Conservation (phyloP, 345 rosid species). For the Excoecaria agallocha region DNA sequence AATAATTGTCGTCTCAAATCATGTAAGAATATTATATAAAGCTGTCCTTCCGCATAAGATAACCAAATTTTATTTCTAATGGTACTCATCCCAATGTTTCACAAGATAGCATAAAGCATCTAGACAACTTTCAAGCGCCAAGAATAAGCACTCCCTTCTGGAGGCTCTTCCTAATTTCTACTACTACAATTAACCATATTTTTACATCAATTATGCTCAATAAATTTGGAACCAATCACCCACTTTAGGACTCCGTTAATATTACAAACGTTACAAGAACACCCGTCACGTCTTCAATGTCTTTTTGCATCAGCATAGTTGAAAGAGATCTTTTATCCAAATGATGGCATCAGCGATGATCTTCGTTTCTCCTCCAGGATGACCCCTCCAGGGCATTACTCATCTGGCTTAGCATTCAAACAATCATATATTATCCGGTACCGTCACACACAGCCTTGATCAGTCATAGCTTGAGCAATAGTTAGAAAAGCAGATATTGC, state of each 20-base stretch:
- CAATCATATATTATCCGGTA: constrained; percentile 4
- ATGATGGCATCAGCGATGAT: background rate
- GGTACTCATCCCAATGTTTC: constrained; percentile 1
- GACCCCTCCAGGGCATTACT: background rate
- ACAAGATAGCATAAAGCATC: constrained; percentile 14
- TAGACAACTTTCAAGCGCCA: background rate
- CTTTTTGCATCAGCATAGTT: constrained; percentile 1
- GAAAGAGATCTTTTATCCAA: background rate
- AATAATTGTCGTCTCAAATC: no score
- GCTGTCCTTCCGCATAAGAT: background rate
- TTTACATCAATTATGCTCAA: constrained; percentile 11
- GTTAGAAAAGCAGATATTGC: constrained; percentile 85
- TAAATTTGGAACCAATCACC: constrained; percentile 5
- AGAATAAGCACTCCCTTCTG: constrained; percentile 16
- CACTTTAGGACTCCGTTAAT: constrained; percentile 5
- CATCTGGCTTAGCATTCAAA: constrained; percentile 2
- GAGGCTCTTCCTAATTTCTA: constrained; percentile 20
- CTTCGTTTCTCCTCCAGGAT: background rate
- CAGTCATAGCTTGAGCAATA: constrained; percentile 96
- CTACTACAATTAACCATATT: constrained; percentile 15
- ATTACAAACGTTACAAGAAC: constrained; percentile 28
- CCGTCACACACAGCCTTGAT: constrained; percentile 91
- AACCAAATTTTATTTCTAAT: constrained; percentile 19
- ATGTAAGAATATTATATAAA: no score
- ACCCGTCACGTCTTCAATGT: constrained; percentile 4